Percentiles rank a stretch among this genome's conserved stretches.
Conservation (phyloP, 768 basidiomycete species). For the Kwoniella heveanensis region DNA sequence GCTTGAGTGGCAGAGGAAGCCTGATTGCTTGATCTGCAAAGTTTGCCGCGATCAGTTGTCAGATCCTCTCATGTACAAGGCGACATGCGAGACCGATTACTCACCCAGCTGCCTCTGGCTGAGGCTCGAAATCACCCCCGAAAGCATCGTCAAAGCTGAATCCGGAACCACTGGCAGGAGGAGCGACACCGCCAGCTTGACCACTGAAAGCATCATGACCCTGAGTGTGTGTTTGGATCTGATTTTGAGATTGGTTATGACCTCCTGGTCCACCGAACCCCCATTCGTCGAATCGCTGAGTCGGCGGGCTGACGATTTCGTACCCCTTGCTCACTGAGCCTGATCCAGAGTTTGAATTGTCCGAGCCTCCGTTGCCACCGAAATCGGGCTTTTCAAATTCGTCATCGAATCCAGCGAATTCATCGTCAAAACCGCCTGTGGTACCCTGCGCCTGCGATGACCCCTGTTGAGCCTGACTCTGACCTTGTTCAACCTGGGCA, state of each 20-base stretch:
- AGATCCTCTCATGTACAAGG: background rate
- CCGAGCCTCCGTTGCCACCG: conserved; percentile 21
- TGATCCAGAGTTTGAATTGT: conserved; percentile 19
- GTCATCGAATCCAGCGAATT: conserved; percentile 56
- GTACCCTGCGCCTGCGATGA: background rate
- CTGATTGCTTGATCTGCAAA: conserved; percentile 40
- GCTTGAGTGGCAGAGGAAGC: conserved; percentile 42
- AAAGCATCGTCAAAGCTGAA: conserved; percentile 62
- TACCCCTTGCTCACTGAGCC: conserved; percentile 40
- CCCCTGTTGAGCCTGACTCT: conserved; percentile 1
- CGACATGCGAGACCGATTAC: conserved; percentile 5
- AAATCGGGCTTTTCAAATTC: conserved; percentile 51
- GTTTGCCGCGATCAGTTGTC: background rate
- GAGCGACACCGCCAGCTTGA: background rate
- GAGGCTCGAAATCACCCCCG: conserved; percentile 53
- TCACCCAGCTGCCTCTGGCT: conserved; percentile 20
- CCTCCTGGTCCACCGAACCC: conserved; percentile 18
- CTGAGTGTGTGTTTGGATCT: conserved; percentile 6
- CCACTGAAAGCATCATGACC: background rate
- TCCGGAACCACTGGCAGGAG: conserved; percentile 6
- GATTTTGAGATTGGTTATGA: background rate
- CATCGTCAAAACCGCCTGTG: conserved; percentile 49
- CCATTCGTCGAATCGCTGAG: conserved; percentile 37
- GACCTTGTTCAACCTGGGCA: conserved; percentile 37
- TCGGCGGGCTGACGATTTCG: conserved; percentile 49